Base-by-base conservation (phyloP, 2,329 filamentous ascomycete genomes). In the Drechslerella coelobrocha region DNA sequence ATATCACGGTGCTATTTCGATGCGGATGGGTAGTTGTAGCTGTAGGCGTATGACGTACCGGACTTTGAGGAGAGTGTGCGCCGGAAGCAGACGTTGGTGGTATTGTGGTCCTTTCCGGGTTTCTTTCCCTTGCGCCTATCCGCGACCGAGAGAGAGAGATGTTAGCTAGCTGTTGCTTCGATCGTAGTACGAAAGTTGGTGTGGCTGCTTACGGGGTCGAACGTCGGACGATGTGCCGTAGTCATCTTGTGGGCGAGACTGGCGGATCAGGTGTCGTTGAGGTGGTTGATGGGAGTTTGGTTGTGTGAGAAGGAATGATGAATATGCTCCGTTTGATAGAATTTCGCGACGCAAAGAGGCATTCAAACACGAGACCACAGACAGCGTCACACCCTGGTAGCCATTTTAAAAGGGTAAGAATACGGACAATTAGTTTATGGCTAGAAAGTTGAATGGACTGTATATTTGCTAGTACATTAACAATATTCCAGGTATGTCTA, bases 61-160 rank as follows among this genome's bases (percentile, higher is more conserved):
- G 78, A 88, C 89, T 81, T 99, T 99, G 78, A 99, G 88, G 73
- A 91, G 88, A 10, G 91, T 97, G 79, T 99, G 89, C 29, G 94
- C 94, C 31, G 94, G 93, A 12, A 97, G 88, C 14, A 97, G 89
- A 76, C 94, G 89, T 80, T 97, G 93, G 79, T 99, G 94, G 82
- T 97, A 97, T 76, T 92, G 93, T 53, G 91, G 90, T 51, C 94
- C 94, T 77, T 92, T 89, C 69, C 92, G 89, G 76, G 92, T 91
- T 81, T 99, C 94, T 83, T 97, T 97, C 78, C 94, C 94, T 78
- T 89, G 87, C 43, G 93, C 92, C 89, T 92, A 73, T 26, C 29
- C 55, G 45, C 24, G 19, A n/a, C 61, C 21, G 17, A 31, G n/a
- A 12, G 48, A 29, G n/a, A 1, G 4, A 21, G 24, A 24, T 54